Evolutionary conservation across 257 asterid species (phyloP).

Genomic region (Fraxinus quadrangulata): DNA sequence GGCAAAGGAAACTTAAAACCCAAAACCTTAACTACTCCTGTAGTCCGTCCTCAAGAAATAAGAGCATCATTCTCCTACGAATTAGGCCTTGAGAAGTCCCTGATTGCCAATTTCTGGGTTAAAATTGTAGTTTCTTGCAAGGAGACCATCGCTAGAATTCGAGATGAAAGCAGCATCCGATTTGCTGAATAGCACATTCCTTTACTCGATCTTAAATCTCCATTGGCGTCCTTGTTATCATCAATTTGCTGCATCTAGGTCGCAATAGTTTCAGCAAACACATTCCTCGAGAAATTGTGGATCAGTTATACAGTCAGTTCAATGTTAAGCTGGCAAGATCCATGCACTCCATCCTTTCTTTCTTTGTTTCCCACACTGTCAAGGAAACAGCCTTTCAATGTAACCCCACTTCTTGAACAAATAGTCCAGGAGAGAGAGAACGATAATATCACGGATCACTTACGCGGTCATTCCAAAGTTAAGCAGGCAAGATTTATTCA

Average conservation of each 20-base stretch:
- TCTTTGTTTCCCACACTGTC: neutral
- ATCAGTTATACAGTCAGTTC: constrained; percentile 14
- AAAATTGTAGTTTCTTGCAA: constrained; percentile 16
- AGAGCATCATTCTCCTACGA: constrained; percentile 43
- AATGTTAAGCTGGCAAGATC: constrained; percentile 14
- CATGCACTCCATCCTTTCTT: neutral
- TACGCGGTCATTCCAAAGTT: neutral
- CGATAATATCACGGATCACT: too few species aligned
- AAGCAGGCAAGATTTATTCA: neutral
- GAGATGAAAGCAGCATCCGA: constrained; percentile 33
- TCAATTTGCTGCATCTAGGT: constrained; percentile 22
- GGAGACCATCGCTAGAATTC: constrained; percentile 26
- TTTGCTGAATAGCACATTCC: constrained; percentile 27
- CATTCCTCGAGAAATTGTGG: constrained; percentile 15
- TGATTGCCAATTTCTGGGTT: constrained; percentile 22
- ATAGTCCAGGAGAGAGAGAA: neutral
- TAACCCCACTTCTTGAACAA: neutral
- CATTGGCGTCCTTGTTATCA: constrained; percentile 21
- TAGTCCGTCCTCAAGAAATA: constrained; percentile 41
- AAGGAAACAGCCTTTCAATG: neutral
- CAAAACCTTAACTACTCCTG: constrained; percentile 68
- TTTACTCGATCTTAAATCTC: constrained; percentile 23
- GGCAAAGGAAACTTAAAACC: constrained; percentile 45
- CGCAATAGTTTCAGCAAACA: constrained; percentile 11
- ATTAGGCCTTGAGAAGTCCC: constrained; percentile 35